A percentile compares a stretch with the other conserved stretches of the same genome.
Conservation (phyloP, 805 yeast species). For the Sporopachydermia quercuum region DNA sequence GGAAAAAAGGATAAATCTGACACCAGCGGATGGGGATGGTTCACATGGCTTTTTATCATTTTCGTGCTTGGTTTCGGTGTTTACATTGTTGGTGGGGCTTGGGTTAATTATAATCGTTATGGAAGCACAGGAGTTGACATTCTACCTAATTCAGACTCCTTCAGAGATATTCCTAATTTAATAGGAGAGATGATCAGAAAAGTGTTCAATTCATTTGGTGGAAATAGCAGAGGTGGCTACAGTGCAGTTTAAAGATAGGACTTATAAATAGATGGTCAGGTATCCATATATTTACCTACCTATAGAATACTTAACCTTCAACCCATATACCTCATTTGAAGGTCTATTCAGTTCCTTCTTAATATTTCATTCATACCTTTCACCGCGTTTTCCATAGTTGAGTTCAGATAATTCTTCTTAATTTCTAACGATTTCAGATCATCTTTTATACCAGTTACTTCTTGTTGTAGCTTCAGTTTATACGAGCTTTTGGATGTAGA, state of each 20-base stretch:
- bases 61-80: conserved; percentile 54
- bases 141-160: conserved; percentile 23
- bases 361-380: conserved; percentile 40
- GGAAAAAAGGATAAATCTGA: conserved; percentile 18
- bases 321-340: too few relatives aligned
- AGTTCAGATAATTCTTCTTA: conserved; percentile 58
- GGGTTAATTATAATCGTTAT: conserved; percentile 60
- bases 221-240: conserved; percentile 66
- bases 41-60: conserved; percentile 65
- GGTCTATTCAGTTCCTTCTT: too few relatives aligned
- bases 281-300: too few relatives aligned
- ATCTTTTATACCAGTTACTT: conserved; percentile 40
- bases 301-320: too few relatives aligned
- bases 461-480: conserved; percentile 30
- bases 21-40: conserved; percentile 59
- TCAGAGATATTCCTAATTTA: conserved; percentile 60
- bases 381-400: conserved; percentile 62
- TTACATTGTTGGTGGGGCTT: conserved; percentile 60
- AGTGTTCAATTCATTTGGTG: conserved; percentile 52
- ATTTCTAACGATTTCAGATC: conserved; percentile 45
- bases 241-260: conserved; percentile 81
- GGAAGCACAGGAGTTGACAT: conserved; percentile 48
- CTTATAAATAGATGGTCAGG: too few relatives aligned
- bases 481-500: conserved; percentile 24
- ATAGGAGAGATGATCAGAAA: conserved; percentile 61